Percentiles rank a stretch among this genome's conserved stretches.
These are phyloP conservation scores for Salix udensis DNA, from an alignment of 345 rosid species.

Conservation along the genomic window DNA sequence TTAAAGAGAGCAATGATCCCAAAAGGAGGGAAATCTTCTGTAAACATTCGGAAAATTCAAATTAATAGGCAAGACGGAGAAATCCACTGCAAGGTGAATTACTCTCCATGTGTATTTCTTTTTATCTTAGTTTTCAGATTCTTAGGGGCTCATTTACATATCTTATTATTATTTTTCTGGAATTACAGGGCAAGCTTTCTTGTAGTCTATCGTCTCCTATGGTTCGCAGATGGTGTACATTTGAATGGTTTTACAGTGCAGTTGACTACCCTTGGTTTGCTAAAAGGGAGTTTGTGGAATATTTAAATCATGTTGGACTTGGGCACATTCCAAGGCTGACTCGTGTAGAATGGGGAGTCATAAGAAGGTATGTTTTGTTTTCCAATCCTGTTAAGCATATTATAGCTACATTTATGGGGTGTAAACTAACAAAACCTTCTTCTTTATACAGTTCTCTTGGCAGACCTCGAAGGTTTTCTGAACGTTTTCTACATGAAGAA, in stretches of 20 bases:
- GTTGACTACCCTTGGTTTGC: constrained; percentile 40
- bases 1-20: constrained; percentile 39
- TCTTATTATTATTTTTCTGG: not conserved
- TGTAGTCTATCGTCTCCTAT: constrained; percentile 20
- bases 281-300: constrained; percentile 34
- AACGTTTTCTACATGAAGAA: constrained; percentile 25
- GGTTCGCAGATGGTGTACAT: constrained; percentile 28
- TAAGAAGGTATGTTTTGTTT: constrained; percentile 21
- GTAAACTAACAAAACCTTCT: not conserved
- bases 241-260: constrained; percentile 36
- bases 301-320: constrained; percentile 34
- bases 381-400: not conserved
- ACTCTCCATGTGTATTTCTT: not conserved
- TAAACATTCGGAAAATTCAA: constrained; percentile 35
- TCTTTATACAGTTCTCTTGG: constrained; percentile 27
- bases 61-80: constrained; percentile 42
- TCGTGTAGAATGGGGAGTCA: constrained; percentile 36
- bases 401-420: not conserved
- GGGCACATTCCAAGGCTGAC: constrained; percentile 28
- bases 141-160: not conserved
- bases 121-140: not conserved
- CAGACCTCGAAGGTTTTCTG: constrained; percentile 33
- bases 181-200: constrained; percentile 22
- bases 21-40: constrained; percentile 41
- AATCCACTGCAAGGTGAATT: constrained; percentile 36